Evolutionary conservation across 208 protist species (phyloP), one percentile per base, ranked within the genome.

Genomic region (Leishmania braziliensis): DNA sequence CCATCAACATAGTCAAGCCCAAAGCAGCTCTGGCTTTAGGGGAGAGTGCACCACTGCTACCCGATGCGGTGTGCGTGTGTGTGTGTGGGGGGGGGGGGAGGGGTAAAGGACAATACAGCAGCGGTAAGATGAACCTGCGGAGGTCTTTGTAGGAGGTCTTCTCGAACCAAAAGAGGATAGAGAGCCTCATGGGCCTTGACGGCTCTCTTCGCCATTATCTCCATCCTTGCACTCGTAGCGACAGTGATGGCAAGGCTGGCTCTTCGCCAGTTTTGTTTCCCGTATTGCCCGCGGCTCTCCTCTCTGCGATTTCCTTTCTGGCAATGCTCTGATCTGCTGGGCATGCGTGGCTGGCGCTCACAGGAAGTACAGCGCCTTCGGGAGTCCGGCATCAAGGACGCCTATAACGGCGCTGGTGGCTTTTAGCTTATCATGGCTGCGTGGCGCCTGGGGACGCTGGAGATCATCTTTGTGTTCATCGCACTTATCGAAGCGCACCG

Each of bases 191-290:
- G 86, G 78, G 70, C 53, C 76, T 78, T 20, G 89, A 39, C 82
- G 6, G 77, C 78, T 43, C 81, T 81, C 77, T 92, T 90, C 72
- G 62, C 84, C 58, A 87, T 90, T 65, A 80, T 92, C 72, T 84
- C 86, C 58, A 92, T 90, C 66, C 80, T 88, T 65, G 77, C 86
- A 39, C 77, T 87, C 1, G 23, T 88, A 26, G 29, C 81, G 51
- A 48, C 83, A 43, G 48, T 85, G 26, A 23, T 85, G 75, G 72
- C 78, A 50, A 46, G 84, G 14, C 56, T 88, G 77, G 73, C 79
- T 12, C 60, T 81, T 75, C 81, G 76, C 78, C 74, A 83, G 73
- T 63, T 82, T 56, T 51, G 18, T 75, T 39, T n/a, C 20, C 46
- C 48, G 58, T 29, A n/a, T 86, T 43, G 63, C 81, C 33, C 51